These are phyloP conservation scores for Torrubiella hemipterigena DNA, from an alignment of 2,329 filamentous ascomycete genomes.

Conservation along the genomic window DNA sequence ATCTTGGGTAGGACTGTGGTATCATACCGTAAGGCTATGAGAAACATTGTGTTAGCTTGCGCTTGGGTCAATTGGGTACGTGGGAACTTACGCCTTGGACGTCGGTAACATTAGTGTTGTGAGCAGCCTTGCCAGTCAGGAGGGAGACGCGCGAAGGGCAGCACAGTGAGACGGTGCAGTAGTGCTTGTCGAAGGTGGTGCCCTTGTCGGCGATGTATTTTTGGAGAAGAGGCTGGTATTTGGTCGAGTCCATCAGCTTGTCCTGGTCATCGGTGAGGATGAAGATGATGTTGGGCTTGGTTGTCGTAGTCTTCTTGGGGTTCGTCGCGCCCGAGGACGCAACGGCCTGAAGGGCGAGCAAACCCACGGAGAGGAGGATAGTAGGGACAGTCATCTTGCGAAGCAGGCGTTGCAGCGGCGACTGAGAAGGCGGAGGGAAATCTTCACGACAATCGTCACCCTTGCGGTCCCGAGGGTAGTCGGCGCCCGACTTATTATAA, in stretches of 20 bases:
- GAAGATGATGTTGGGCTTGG: conserved; percentile 46
- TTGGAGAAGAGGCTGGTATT: conserved; percentile 43
- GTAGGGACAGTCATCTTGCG: not conserved
- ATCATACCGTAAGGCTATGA: conserved; percentile 30
- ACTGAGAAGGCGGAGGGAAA: too few species aligned
- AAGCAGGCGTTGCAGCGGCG: not conserved
- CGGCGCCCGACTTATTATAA: too few species aligned
- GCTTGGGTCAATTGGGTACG: conserved; percentile 53
- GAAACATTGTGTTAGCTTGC: conserved; percentile 24
- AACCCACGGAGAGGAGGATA: not conserved
- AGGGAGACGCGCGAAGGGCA: conserved; percentile 52
- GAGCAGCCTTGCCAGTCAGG: conserved; percentile 44
- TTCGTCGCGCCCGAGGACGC: too few species aligned
- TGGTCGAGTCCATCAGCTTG: conserved; percentile 45
- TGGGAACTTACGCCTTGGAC: conserved; percentile 11
- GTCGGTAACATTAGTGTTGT: conserved; percentile 52
- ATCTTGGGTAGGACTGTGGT: not conserved
- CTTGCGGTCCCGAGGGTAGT: too few species aligned
- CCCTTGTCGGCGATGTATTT: conserved; percentile 44
- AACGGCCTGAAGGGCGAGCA: not conserved
- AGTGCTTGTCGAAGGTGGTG: conserved; percentile 47
- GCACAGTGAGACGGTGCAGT: conserved; percentile 51
- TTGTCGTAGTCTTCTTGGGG: not conserved
- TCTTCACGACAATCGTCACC: too few species aligned
- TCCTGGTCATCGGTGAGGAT: conserved; percentile 58